These are phyloP conservation scores for Moringa oleifera DNA, from an alignment of 345 rosid species.

Conservation along the genomic window DNA sequence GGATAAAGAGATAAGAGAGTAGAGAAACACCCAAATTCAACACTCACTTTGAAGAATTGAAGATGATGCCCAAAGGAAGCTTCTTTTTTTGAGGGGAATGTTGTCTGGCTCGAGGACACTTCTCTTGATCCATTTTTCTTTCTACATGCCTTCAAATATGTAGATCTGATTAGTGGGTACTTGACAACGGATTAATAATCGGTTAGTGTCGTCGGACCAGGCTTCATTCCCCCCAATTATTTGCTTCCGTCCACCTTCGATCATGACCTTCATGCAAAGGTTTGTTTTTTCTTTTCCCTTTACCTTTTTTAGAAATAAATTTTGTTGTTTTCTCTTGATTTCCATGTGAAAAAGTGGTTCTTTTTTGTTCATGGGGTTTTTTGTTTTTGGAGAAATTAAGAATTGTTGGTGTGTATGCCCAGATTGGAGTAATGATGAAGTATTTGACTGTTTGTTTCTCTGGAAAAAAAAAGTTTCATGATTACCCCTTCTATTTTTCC, in stretches of 20 bases:
- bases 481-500: conserved; percentile 32
- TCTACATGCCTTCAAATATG: neutral
- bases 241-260: conserved; percentile 29
- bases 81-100: conserved; percentile 79
- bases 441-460: conserved; percentile 38
- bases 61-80: conserved; percentile 22
- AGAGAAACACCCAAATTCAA: neutral
- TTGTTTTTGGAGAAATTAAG: conserved; percentile 21
- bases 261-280: conserved; percentile 17
- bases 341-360: neutral
- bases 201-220: conserved; percentile 88
- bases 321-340: too few relatives aligned
- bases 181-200: conserved; percentile 8
- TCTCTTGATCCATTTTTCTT: conserved; percentile 16
- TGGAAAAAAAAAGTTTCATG: conserved; percentile 38
- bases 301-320: neutral
- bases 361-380: conserved; percentile 10
- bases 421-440: conserved; percentile 66
- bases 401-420: conserved; percentile 19
- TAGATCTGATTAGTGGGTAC: conserved; percentile 21
- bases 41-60: conserved; percentile 1
- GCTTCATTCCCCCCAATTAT: conserved; percentile 98
- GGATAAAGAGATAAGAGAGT: conserved; percentile 25
- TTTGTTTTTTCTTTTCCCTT: conserved; percentile 17
- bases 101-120: conserved; percentile 96